A percentile compares a stretch with the other conserved stretches of the same genome.
Conservation (phyloP, 1,284 basidiomycete genomes). For the Wallemia hederae region DNA sequence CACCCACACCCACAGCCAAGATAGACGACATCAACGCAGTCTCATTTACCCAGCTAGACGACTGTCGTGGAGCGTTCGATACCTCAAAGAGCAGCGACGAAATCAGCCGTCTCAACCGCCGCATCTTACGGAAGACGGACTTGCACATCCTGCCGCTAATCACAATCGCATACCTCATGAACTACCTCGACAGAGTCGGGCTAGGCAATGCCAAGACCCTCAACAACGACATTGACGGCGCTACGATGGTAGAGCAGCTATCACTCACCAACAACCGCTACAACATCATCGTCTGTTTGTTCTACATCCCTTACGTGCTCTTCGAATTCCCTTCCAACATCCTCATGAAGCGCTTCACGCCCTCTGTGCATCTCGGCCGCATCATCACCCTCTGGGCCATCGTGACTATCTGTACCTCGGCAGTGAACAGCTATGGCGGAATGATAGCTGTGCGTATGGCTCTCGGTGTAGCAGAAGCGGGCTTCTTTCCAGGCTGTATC, state of each 20-base stretch:
- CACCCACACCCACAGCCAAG: too few relatives aligned
- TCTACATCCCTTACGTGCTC: slow-evolving; percentile 5
- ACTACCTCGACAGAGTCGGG: slow-evolving; percentile 2
- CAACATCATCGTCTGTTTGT: slow-evolving; percentile 4
- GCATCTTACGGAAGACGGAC: neutral
- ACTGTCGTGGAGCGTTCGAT: too few relatives aligned
- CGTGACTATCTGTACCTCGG: slow-evolving; percentile 5
- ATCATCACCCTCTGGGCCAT: slow-evolving; percentile 7
- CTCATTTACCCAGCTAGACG: too few relatives aligned
- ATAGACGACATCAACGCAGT: too few relatives aligned
- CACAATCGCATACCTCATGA: neutral
- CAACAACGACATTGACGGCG: slow-evolving; percentile 6
- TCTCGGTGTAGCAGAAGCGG: slow-evolving; percentile 7
- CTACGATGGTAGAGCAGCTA: slow-evolving; percentile 4
- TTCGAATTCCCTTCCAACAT: slow-evolving; percentile 3
- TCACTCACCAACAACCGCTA: slow-evolving; percentile 4
- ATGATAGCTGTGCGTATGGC: slow-evolving; percentile 5
- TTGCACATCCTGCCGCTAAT: neutral
- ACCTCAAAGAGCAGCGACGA: too few relatives aligned
- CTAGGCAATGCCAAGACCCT: slow-evolving; percentile 6
- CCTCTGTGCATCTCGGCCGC: slow-evolving; percentile 3
- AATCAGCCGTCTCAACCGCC: too few relatives aligned
- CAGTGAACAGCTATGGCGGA: slow-evolving; percentile 5
- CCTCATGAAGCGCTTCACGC: slow-evolving; percentile 5
- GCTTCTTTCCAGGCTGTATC: slow-evolving; percentile 3